Base-by-base conservation (phyloP, 164 flowering plant species). In the Berberis vulgaris region DNA sequence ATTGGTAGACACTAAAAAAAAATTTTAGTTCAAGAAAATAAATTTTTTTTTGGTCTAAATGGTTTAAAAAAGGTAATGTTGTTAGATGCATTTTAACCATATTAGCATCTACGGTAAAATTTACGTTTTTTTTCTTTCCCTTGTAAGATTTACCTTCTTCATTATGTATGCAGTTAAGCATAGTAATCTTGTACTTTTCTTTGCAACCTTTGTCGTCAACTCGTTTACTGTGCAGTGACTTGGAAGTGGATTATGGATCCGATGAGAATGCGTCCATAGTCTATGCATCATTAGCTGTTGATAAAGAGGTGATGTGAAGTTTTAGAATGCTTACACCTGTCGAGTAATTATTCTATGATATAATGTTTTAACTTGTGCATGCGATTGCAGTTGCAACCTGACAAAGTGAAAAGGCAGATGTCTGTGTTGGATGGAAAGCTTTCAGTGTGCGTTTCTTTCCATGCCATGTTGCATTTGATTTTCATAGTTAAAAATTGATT, bases 371-470 rank as follows among this genome's bases (percentile, higher is more conserved):
- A 26, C 26, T 69, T 56, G 11, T 38, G 5, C 68, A 60, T 63
- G 58, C 50, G 11, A 54, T 59, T 77, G 71, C 91, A 87, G 97
- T 73, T 91, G 81, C 97, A 88, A 50, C 96, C 94, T 39, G 90
- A 87, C 62, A 91, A 86, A 74, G 97, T 88, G 70, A 86, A 77
- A 71, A 76, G 96, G 77, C 65, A 71, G 43, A 87, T 87, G 87
- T 66, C 78, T 1, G 74, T 81, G 7, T 73, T 78, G 49, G 67
- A 79, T 58, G 94, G 96, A 68, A 87, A 81, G 72, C 93, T 91
- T 64, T 76, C 72, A 68, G 88, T 88, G 97, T 91, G 61, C 85
- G 94, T 59, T 61, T 65, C 45, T 65, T 54, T 57, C 44, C 2
- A 11, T 57, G 6, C 60, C 41, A 39, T 57, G 39, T 0, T n/a